Evolutionary conservation across 2,329 filamentous ascomycete species (phyloP).

Genomic region (Dactylellina haptotyla): DNA sequence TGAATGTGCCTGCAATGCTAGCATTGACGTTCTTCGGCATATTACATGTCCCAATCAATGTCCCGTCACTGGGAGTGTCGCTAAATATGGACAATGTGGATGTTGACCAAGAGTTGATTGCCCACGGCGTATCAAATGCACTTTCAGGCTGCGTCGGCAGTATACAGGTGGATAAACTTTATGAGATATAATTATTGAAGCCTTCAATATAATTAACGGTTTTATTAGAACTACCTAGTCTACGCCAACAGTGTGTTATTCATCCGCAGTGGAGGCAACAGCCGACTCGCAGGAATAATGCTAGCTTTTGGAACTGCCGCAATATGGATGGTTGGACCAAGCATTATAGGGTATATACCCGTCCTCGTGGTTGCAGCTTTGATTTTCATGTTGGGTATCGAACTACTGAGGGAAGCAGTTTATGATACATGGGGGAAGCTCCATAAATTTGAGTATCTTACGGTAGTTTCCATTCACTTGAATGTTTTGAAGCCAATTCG

Average conservation of each 20-base stretch:
- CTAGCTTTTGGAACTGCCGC: slow-evolving; percentile 81
- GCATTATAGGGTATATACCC: slow-evolving; percentile 90
- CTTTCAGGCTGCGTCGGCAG: slow-evolving; percentile 86
- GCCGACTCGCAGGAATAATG: slow-evolving; percentile 83
- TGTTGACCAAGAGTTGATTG: slow-evolving; percentile 87
- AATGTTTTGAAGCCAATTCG: not conserved
- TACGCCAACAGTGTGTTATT: slow-evolving; percentile 98
- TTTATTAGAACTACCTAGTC: slow-evolving; percentile 85
- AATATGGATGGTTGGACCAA: slow-evolving; percentile 85
- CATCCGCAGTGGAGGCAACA: slow-evolving; percentile 89
- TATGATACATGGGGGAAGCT: slow-evolving; percentile 89
- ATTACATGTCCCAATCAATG: slow-evolving; percentile 96
- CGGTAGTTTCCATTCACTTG: slow-evolving; percentile 66
- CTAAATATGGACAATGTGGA: slow-evolving; percentile 92
- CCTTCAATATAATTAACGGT: slow-evolving; percentile 47
- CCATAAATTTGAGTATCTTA: slow-evolving; percentile 86
- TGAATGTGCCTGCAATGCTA: slow-evolving; percentile 92
- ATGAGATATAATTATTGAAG: too few species aligned
- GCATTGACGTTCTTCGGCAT: slow-evolving; percentile 97
- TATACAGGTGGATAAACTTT: slow-evolving; percentile 69
- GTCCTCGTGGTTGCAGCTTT: slow-evolving; percentile 96
- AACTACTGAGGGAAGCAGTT: slow-evolving; percentile 86
- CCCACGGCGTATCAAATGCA: slow-evolving; percentile 93
- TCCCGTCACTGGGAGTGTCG: slow-evolving; percentile 88
- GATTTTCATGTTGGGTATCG: slow-evolving; percentile 94